Evolutionary conservation across 1,284 basidiomycete genomes (phyloP), one percentile per base, ranked within the genome.

Genomic region (Malassezia arunalokei): DNA sequence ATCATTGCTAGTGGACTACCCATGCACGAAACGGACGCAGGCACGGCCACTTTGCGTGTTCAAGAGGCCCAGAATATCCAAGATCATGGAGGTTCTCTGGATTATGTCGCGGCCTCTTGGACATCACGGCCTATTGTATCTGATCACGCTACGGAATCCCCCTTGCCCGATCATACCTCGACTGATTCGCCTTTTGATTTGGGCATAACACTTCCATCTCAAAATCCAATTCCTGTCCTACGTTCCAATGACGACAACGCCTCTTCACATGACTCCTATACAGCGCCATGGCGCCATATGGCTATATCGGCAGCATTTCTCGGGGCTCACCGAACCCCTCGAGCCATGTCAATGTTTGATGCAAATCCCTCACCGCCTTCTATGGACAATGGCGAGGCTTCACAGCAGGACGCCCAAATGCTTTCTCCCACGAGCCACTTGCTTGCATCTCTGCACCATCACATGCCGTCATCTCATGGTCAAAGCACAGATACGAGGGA

Each of bases 1-100:
- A 64, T 69, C 20, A 71, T 71, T 41, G 66, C 65, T 29, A 49
- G 49, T 14, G 45, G 29, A 6, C 17, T 52, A 3, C 9, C 32
- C 28, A 43, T 51, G 40, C 48, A 49, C 28, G 54, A 50, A 41
- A 35, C 35, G 12, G 45, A 55, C 17, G 40, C 51, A 14, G 39
- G 46, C 9, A 49, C 46, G 12, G 43, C 46, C 32, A 48, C 51
- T 30, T 27, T 48, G 30, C 45, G 47, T 35, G 51, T 32, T 20
- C 51, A 49, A 15, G 43, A 51, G 43, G 46, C 37, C 5, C 37
- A 52, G 39, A 56, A 51, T n/a, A 24, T 58, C 31, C 51, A 39
- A 57, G 44, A 50, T 50, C 60, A 50, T 46, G 40, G 49, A 14
- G 46, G 28, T 3, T 47, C 40, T n/a, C 44, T 57, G 17, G 51